Base-by-base conservation (phyloP, 2,329 filamentous ascomycete species). In the Lecanicillium sp. region DNA sequence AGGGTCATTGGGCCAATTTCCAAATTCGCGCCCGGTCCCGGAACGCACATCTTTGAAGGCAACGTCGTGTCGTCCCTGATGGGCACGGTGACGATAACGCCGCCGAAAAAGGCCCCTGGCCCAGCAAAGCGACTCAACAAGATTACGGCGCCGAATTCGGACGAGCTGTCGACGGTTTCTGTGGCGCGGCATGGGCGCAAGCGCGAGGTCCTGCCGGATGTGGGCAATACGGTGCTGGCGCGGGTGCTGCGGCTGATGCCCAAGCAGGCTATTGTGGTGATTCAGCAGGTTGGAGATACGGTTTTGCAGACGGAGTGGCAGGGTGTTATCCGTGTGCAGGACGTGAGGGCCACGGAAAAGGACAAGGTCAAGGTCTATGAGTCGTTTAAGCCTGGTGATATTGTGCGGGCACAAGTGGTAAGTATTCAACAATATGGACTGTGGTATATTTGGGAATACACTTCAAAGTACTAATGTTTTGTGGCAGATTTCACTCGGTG, bases 321-420 rank as follows among this genome's bases (percentile, higher is more conserved):
- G 62, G 88, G 85, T 4, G 67, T 94, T 45, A 88, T 95, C 43
- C 75, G 88, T 14, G 78, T 82, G 45, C 90, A 96, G 64, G 92
- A 98, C 56, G 86, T 98, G 25, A 75, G 92, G 40, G 87, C 88
- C 3, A 95, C 92, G 14, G 92, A 98, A 65, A 95, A 95, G 65
- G 92, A 96, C 58, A 85, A 86, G 50, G 86, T 95, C 31, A 86
- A 84, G 58, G 85, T 96, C 46, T 82, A 86, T 48, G 88, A 95
- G 58, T 85, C 83, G 53, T 96, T 96, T 57, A 75, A 88, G 48
- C 89, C 94, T 0, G 92, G 92, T 0, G 92, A 98, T 65, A 79
- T 96, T 48, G 85, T 98, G 37, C 69, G 86, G 36, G 92, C 87
- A 4, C 75, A 82, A 40, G 88, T 98, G 53, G 82, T 87, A 53